Base-by-base conservation (phyloP, 805 yeast genomes). In the Wickerhamiella allomyrinae region DNA sequence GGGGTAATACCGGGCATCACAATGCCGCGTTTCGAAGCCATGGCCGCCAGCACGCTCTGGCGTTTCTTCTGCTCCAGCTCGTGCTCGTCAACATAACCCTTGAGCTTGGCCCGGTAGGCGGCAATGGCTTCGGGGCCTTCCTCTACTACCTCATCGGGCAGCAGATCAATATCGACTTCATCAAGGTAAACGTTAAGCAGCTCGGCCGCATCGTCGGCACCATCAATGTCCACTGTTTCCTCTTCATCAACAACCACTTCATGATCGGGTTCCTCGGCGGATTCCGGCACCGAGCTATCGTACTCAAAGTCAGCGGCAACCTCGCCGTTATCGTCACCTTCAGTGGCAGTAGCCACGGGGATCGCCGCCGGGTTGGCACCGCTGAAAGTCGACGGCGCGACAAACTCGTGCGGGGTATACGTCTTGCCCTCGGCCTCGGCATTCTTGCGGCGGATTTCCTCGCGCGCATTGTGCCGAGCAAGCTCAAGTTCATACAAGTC, bases 181-280 rank as follows among this genome's bases (percentile, higher is more conserved):
- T 49, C 53, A 20, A 71, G 63, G 17, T 74, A 62, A 49, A 71
- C 74, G 13, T 73, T 71, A 2, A 69, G 65, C 47, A 84, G 67
- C 33, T 70, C 69, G 13, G 71, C 60, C 13, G 67, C 65, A 50
- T 94, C 67, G 15, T 47, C 53, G 19, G 54, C 58, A 9, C 29
- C 37, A 21, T 53, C 46, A n/a, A 53, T 56, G 31, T 49, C 55
- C 21, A 21, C 34, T 4, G 39, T 22, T 9, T 23, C 34, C 20
- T 73, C 76, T 29, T 55, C 93, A 52, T 81, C 91, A 14, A 23
- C 20, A 2, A n/a, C 19, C 20, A 20, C 9, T 10, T 36, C 27
- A 5, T 76, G 71, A 25, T 73, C 73, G 25, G 71, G 73, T 39
- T 70, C 68, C 40, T 79, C 76, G 44, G 77, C 91, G 59, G 79